Percentiles rank a stretch among this genome's conserved stretches.
These are phyloP conservation scores for Amaranthus cruentus DNA, from an alignment of 148 eudicot species.

Conservation along the genomic window DNA sequence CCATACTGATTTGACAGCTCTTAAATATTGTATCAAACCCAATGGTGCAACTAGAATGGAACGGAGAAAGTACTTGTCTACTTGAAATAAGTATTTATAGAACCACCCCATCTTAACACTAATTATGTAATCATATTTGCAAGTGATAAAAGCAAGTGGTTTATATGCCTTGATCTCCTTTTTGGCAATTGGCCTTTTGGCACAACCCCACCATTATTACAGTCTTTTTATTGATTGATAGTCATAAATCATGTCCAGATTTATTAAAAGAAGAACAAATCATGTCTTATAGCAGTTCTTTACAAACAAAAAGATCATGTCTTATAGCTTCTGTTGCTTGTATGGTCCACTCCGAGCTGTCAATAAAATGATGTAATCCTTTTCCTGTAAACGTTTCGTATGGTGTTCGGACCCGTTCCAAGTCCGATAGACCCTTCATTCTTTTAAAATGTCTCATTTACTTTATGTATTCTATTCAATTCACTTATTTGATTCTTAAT, in stretches of 20 bases:
- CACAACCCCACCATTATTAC: constrained; percentile 12
- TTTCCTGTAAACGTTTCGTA: not conserved
- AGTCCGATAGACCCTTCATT: too few relatives aligned
- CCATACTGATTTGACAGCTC: too few relatives aligned
- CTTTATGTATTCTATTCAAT: too few relatives aligned
- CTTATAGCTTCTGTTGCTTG: not conserved
- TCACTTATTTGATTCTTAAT: too few relatives aligned
- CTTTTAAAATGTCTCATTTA: too few relatives aligned
- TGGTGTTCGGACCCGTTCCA: too few relatives aligned
- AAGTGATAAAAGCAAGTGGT: not conserved
- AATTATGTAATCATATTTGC: constrained; percentile 18
- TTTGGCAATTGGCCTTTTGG: constrained; percentile 3
- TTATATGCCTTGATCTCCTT: constrained; percentile 1
- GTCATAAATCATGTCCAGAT: constrained; percentile 14
- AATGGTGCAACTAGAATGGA: too few relatives aligned
- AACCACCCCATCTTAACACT: not conserved
- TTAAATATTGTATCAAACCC: too few relatives aligned
- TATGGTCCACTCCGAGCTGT: constrained; percentile 6
- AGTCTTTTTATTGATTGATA: constrained; percentile 12
- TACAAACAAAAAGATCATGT: too few relatives aligned
- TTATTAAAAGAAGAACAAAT: constrained; percentile 9
- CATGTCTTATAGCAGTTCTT: not conserved
- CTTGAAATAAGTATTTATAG: too few relatives aligned
- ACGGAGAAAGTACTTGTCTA: too few relatives aligned
- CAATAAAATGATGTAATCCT: not conserved